Conservation (phyloP, 2,329 filamentous ascomycete species). For the Emergomyces pasteurianus region DNA sequence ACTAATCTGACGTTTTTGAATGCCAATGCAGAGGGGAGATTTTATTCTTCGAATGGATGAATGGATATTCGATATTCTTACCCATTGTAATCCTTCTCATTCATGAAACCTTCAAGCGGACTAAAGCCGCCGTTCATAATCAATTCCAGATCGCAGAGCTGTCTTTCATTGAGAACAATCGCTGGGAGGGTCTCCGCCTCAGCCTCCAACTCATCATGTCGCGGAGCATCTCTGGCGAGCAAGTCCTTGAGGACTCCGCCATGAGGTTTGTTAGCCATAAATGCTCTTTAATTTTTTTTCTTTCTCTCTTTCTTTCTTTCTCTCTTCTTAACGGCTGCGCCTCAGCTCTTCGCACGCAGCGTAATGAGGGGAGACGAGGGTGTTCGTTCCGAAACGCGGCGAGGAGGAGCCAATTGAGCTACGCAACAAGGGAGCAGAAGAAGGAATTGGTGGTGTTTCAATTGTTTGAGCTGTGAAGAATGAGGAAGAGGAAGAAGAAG, state of each 20-base stretch:
- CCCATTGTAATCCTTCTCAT: constrained; percentile 92
- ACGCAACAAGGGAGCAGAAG: background rate
- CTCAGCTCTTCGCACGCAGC: background rate
- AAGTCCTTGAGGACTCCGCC: constrained; percentile 97
- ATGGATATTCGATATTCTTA: constrained; percentile 33
- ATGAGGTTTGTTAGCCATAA: constrained; percentile 51
- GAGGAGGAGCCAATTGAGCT: background rate
- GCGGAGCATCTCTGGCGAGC: constrained; percentile 78
- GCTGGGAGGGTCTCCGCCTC: constrained; percentile 84
- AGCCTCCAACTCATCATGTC: constrained; percentile 62
- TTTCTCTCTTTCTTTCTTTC: too few relatives aligned
- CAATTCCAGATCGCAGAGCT: constrained; percentile 94
- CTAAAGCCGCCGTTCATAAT: constrained; percentile 97
- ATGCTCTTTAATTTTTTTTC: constrained; percentile 7
- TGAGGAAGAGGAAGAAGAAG: background rate
- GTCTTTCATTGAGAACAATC: constrained; percentile 76
- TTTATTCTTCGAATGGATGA: constrained; percentile 8
- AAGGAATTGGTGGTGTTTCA: background rate
- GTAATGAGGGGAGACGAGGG: background rate
- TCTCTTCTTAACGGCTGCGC: background rate
- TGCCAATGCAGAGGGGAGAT: background rate
- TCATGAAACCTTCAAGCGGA: constrained; percentile 96
- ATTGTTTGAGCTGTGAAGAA: background rate
- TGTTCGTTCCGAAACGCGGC: background rate
- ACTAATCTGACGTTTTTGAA: background rate